Base-by-base conservation (phyloP, 352 stramenopile genomes). In the Pythium scleroteichum region DNA sequence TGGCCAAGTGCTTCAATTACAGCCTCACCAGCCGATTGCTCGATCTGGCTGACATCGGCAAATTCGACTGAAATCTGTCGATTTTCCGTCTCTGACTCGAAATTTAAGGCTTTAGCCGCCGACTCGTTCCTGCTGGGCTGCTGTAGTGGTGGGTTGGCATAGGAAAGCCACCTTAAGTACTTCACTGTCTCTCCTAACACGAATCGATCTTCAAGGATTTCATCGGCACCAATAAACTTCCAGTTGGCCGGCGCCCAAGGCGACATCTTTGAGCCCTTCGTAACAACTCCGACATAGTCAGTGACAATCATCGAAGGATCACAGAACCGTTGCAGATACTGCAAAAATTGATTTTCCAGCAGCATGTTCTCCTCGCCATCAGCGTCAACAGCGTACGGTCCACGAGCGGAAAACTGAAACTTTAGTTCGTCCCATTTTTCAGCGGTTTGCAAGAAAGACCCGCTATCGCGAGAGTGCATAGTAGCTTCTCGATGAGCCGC, bases 151-250 rank as follows among this genome's bases (percentile, higher is more conserved):
- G 41, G 42, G 13, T 54, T 44, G 0, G 20, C 49, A 24, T 56
- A 42, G 10, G 42, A 23, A 12, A 72, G 40, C 78, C 79, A 92
- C 19, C 80, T 78, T 27, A 87, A 56, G 27, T 85, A 84, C 51
- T 90, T 88, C 22, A 92, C 60, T 39, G 71, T 71, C 65, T 90
- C 80, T 26, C 77, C 79, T 4, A 90, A 66, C 7, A 80, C 62
- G 16, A 76, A 76, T 19, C 68, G 71, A n/a, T 78, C 75, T 39
- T 85, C 64, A 16, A 90, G 59, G 1, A 73, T 48, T 20, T 79
- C 73, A 8, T 54, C 59, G 1, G 78, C 76, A 1, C 69, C 76
- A 38, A 79, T 24, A 39, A 88, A 90, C 32, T 76, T 75, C n/a
- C 42, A 69, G 14, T 76, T 59, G 6, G n/a, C 41, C 0, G 75